Conservation (phyloP, 352 stramenopile genomes). For the Phytophthora foliorum region DNA sequence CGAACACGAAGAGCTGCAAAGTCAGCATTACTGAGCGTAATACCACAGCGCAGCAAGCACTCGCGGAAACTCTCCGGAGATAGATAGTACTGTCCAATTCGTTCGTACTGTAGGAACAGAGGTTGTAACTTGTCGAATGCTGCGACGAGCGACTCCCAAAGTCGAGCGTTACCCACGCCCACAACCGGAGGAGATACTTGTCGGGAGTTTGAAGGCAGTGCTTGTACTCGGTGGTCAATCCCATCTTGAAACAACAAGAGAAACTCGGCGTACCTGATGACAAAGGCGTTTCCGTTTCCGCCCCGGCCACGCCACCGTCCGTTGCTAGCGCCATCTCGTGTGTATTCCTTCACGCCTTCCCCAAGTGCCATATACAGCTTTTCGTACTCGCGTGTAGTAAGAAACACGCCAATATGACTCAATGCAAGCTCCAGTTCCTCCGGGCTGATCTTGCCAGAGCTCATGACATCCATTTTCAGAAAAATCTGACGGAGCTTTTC, state of each 20-base stretch:
- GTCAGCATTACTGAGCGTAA: slow-evolving; percentile 75
- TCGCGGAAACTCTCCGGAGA: slow-evolving; percentile 73
- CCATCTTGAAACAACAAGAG: slow-evolving; percentile 50
- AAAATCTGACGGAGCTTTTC: slow-evolving; percentile 84
- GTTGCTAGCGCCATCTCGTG: slow-evolving; percentile 30
- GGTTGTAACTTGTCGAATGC: slow-evolving; percentile 56
- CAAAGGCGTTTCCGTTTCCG: slow-evolving; percentile 38
- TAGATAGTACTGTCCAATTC: slow-evolving; percentile 59
- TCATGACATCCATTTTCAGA: slow-evolving; percentile 84
- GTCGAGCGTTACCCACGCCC: slow-evolving; percentile 52
- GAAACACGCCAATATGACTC: slow-evolving; percentile 78
- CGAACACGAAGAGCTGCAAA: slow-evolving; percentile 74
- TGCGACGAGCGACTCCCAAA: slow-evolving; percentile 74
- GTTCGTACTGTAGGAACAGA: slow-evolving; percentile 67
- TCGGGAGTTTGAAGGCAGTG: slow-evolving; percentile 47
- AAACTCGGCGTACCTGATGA: slow-evolving; percentile 75
- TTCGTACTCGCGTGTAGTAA: slow-evolving; percentile 74
- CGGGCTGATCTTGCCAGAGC: slow-evolving; percentile 62
- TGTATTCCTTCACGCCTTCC: slow-evolving; percentile 38
- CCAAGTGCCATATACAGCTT: slow-evolving; percentile 66
- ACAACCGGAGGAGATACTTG: slow-evolving; percentile 59
- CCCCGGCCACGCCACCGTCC: slow-evolving; percentile 33
- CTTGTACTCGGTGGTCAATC: slow-evolving; percentile 31
- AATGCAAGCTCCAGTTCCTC: slow-evolving; percentile 80
- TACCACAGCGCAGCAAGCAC: slow-evolving; percentile 62